Percentiles rank a stretch among this genome's conserved stretches.
Evolutionary conservation across 768 basidiomycete species (phyloP).

Genomic region (Tulasnella sp.): DNA sequence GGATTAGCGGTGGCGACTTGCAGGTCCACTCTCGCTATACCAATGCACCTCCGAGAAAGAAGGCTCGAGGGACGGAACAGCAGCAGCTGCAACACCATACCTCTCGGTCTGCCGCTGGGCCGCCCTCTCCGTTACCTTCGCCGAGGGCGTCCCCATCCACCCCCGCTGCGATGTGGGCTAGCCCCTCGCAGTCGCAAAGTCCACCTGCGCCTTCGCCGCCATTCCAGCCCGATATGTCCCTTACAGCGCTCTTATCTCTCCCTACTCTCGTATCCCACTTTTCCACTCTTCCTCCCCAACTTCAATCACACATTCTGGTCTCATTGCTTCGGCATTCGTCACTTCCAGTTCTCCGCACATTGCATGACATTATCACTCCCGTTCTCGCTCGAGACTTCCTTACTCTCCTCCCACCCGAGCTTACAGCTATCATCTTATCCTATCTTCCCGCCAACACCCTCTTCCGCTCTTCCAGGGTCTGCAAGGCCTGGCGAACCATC

Average conservation of each 20-base stretch:
- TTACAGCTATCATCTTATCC: constrained; percentile 82
- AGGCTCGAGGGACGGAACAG: constrained; percentile 62
- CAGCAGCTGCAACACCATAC: constrained; percentile 14
- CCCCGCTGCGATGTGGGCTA: constrained; percentile 69
- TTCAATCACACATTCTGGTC: constrained; percentile 92
- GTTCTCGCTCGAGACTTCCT: constrained; percentile 94
- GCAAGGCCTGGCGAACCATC: constrained; percentile 82
- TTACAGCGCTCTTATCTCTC: constrained; percentile 81
- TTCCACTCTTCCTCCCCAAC: constrained; percentile 65
- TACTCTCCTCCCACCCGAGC: constrained; percentile 83
- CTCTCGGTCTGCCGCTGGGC: constrained; percentile 49
- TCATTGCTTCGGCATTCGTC: constrained; percentile 89
- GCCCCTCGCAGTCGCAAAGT: constrained; percentile 23
- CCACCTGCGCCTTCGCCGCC: constrained; percentile 58
- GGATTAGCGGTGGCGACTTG: constrained; percentile 31
- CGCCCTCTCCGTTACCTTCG: constrained; percentile 79
- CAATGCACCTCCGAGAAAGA: constrained; percentile 68
- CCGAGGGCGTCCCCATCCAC: constrained; percentile 80
- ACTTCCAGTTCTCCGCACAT: constrained; percentile 81
- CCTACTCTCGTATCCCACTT: constrained; percentile 81
- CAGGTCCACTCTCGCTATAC: constrained; percentile 3
- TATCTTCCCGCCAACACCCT: constrained; percentile 79
- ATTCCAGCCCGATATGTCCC: constrained; percentile 72
- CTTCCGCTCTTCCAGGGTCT: constrained; percentile 83
- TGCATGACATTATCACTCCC: constrained; percentile 83